Evolutionary conservation across 73 alveolate genomes (phyloP).

Genomic region (Paramecium sexaurelia): DNA sequence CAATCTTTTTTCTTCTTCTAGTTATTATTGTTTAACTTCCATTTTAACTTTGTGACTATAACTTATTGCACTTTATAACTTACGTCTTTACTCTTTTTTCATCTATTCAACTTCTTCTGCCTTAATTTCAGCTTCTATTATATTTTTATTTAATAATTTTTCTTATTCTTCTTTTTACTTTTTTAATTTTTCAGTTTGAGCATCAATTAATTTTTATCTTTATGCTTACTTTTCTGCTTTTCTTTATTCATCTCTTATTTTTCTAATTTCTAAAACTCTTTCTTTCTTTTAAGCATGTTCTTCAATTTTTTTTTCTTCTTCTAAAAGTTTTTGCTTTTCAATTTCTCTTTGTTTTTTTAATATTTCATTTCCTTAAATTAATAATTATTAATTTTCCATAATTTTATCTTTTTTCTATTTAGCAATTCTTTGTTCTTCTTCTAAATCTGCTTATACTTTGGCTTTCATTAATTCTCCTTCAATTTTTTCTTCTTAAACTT

Average conservation of each 20-base stretch:
- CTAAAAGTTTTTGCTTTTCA: conserved; percentile 73
- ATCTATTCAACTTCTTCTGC: conserved; percentile 83
- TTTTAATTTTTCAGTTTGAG: conserved; percentile 73
- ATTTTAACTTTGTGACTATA: conserved; percentile 50
- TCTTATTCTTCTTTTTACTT: conserved; percentile 78
- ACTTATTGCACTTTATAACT: conserved; percentile 44
- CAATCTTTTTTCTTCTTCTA: not conserved
- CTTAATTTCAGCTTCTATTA: conserved; percentile 82
- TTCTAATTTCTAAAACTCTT: conserved; percentile 77
- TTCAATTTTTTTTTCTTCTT: conserved; percentile 87
- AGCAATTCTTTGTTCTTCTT: conserved; percentile 76
- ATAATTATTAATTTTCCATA: conserved; percentile 69
- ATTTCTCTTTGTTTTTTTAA: conserved; percentile 69
- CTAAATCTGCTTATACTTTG: conserved; percentile 68
- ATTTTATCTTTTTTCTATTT: conserved; percentile 78
- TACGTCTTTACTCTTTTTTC: conserved; percentile 66
- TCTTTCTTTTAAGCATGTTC: conserved; percentile 87
- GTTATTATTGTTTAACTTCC: not conserved
- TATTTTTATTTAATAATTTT: conserved; percentile 72
- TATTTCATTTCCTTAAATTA: conserved; percentile 63
- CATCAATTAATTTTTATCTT: conserved; percentile 85
- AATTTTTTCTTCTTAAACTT: conserved; percentile 84
- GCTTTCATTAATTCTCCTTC: conserved; percentile 89
- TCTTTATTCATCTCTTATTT: conserved; percentile 79
- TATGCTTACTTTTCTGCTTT: conserved; percentile 77